Base-by-base conservation (phyloP, 1,284 basidiomycete species). In the Coriolopsis trogii region DNA sequence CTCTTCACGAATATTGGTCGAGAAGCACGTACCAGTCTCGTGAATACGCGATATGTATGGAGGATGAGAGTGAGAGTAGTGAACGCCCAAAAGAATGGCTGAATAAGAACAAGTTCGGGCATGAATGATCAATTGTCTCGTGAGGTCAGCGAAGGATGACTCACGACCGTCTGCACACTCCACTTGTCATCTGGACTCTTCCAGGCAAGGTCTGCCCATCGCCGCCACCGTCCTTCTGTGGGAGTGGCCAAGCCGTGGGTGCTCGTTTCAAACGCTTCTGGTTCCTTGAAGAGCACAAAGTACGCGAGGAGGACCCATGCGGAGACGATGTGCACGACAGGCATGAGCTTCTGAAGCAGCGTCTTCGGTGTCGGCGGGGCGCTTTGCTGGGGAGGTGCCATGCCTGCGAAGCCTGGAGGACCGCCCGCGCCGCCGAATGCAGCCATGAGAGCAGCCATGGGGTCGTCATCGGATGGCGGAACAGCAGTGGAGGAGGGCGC, bases 31-130 rank as follows among this genome's bases (percentile, higher is more conserved):
- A 89, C 88, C 50, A 85, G 77, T 56, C 82, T 81, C 15, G 76
- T 78, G 62, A 87, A 83, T 68, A 91, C 81, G 48, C 84, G 80
- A 59, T 84, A 64, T 13, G 88, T 88, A 59, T 90, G 87, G 41
- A 91, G 62, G 12, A 76, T 74, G 16, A 90, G 73, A 57, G 90
- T 79, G 4, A 91, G 64, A 1, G 88, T 85, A 33, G 81, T 79
- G 58, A 91, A 90, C 15, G 80, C 84, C 83, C 85, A 89, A 67
- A 91, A 88, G 73, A 91, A 89, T 1, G 86, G 83, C 88, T 91
- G 56, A 9, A 46, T 26, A 20, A 3, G 8, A 41, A 12, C 6
- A 20, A 18, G 10, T 3, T 36, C 9, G 6, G 12, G n/a, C 7
- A 16, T 13, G 9, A 21, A 29, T 18, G 23, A 23, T 18, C 8